Evolutionary conservation across 345 rosid genomes (phyloP), one percentile per base, ranked within the genome.

Genomic region (thale cress (Arabidopsis thaliana)): DNA sequence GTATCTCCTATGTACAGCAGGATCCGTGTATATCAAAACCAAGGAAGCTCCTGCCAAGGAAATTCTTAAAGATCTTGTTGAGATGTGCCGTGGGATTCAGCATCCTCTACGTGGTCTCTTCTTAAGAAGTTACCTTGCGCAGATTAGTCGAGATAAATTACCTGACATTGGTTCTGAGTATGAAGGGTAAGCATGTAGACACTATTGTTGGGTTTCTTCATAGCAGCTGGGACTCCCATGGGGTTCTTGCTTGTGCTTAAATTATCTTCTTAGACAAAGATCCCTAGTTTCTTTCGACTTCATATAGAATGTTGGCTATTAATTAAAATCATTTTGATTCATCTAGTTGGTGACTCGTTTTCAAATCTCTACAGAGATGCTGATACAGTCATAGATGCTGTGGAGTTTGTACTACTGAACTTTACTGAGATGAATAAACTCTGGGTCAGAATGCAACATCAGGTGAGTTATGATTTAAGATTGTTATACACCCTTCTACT

Each of bases 371-470:
- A 65, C 85, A 95, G 99, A 74, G 99, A 95, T 89, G 96, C 96
- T 59, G 96, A 92, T 82, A 92, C 94, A 5, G 95, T 95, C 48
- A 81, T 65, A 40, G 99, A 92, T 80, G 91, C 99, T 57, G 89
- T 93, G 78, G 99, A 95, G 80, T 95, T 95, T 85, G 97, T 95
- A 64, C 87, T 95, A 66, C 93, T 92, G 75, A 95, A 95, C 82
- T 93, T 95, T 72, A 95, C 98, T 2, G 99, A 95, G 93, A 95
- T 95, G 99, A 95, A 95, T 87, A 95, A 95, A 79, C 85, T 95
- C 64, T 95, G 99, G 99, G 99, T 95, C 85, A 97, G 99, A 83
- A 92, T 95, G 99, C 99, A 95, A 80, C 97, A 95, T 81, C 99
- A 95, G 98, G 99, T 95, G 90, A 88, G 97, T 88, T 80, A 87